Evolutionary conservation across 495 filamentous ascomycete species (phyloP), one percentile per base, ranked within the genome.

Genomic region (Podospora didyma): DNA sequence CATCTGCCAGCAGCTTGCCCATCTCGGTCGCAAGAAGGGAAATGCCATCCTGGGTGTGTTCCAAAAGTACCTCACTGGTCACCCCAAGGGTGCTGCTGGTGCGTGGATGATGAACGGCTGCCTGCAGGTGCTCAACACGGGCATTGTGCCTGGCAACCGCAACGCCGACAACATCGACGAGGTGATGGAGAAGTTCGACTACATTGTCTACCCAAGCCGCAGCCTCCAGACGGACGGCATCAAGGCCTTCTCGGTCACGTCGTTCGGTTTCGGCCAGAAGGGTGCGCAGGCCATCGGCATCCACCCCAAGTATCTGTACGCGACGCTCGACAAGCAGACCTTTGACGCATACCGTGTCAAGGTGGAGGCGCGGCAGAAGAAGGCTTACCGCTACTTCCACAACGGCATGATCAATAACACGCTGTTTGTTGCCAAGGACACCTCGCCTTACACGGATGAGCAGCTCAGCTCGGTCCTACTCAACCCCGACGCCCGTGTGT

Each of bases 51-150:
- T 97, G 56, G 94, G 94, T 74, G 93, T 99, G 70, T 99, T 97
- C 89, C 94, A 99, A 73, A 99, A 99, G 73, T 97, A 96, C 71
- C 86, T 99, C 39, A 99, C 94, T 16, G 94, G 94, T 64, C 94
- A 99, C 73, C 94, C 94, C 62, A 99, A 99, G 84, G 94, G 94
- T 86, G 93, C 94, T 65, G 94, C 94, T 49, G 94, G 94, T 73
- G 94, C 92, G 45, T 99, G 93, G 93, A 97, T 97, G 94, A 88
- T 97, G 81, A 99, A 99, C 76, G 94, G 94, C 58, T 90, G 89
- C 69, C 75, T 99, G 68, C 94, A 99, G 73, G 90, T 96, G 50
- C 79, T 99, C 62, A 95, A 97, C 74, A 86, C 80, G 46, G 94
- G 94, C 61, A 76, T 97, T 17, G 94, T 99, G 49, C 94, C 94